Conservation (phyloP, 768 basidiomycete genomes). For the Suillus discolor region DNA sequence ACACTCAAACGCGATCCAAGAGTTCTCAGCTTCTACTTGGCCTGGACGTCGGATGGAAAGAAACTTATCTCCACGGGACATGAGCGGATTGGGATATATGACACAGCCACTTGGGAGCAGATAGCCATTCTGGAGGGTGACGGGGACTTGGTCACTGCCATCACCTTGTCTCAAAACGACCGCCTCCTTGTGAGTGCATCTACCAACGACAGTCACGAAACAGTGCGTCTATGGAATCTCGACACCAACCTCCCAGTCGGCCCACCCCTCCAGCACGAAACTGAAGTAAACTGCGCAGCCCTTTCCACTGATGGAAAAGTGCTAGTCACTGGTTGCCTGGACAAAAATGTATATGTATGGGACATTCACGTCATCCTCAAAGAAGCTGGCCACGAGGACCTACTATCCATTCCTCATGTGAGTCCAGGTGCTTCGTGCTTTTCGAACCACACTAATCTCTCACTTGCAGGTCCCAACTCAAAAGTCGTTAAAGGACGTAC, state of each 20-base stretch:
- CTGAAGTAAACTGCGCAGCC: not conserved
- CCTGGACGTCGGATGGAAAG: not conserved
- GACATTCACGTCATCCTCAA: not conserved
- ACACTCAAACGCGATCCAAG: not conserved
- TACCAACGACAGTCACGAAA: not conserved
- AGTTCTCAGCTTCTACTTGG: not conserved
- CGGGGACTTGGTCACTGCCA: rapidly evolving
- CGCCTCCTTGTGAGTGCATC: not conserved
- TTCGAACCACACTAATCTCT: not conserved
- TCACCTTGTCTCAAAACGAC: not conserved
- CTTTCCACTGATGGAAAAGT: not conserved
- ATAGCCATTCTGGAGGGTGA: not conserved
- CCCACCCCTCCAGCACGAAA: not conserved
- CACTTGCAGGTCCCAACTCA: not conserved
- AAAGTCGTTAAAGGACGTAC: not conserved
- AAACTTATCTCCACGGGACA: not conserved
- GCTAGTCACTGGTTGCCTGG: not conserved
- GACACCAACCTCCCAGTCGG: not conserved
- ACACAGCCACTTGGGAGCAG: not conserved
- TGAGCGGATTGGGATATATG: not conserved
- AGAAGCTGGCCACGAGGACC: not conserved
- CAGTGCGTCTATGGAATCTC: not conserved
- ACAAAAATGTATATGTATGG: not conserved
- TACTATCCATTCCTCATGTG: not conserved
- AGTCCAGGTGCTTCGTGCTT: not conserved